Percentiles rank a stretch among this genome's conserved stretches.
Evolutionary conservation across 139 green algal genomes (phyloP).

Genomic region (Axilococcus clingmanii): DNA sequence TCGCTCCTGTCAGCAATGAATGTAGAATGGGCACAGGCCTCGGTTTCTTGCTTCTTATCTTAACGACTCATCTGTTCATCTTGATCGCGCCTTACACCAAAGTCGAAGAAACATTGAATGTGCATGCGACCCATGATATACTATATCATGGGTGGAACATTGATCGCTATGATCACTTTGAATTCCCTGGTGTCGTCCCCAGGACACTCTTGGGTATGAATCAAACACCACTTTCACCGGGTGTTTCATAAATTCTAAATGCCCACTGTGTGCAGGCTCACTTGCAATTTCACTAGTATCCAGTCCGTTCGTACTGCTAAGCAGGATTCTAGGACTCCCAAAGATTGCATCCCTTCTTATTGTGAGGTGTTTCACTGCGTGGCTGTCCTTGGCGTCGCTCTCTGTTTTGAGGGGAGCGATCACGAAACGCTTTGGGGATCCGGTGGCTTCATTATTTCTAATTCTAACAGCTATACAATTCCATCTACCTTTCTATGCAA

Average conservation of each 20-base stretch:
- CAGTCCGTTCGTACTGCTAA: slow-evolving; percentile 1
- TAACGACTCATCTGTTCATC: too few relatives aligned
- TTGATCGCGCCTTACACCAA: slow-evolving; percentile 58
- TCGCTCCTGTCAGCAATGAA: too few relatives aligned
- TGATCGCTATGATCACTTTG: slow-evolving; percentile 56
- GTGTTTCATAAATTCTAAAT: too few relatives aligned
- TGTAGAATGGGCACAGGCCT: too few relatives aligned
- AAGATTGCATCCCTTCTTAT: background rate
- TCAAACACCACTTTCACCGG: too few relatives aligned
- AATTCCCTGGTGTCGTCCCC: slow-evolving; percentile 78
- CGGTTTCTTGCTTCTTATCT: too few relatives aligned
- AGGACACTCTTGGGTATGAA: slow-evolving; percentile 60
- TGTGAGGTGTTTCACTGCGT: slow-evolving; percentile 2
- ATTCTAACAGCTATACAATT: slow-evolving; percentile 59
- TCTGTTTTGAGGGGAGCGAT: slow-evolving; percentile 3
- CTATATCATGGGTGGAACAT: slow-evolving; percentile 44
- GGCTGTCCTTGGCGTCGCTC: slow-evolving; percentile 19
- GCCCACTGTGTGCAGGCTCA: background rate
- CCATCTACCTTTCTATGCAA: slow-evolving; percentile 74
- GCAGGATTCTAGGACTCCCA: background rate
- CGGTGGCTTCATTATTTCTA: slow-evolving; percentile 16
- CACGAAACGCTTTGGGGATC: slow-evolving; percentile 3
- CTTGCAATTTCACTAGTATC: background rate
- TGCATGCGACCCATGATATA: slow-evolving; percentile 67
- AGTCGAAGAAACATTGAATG: slow-evolving; percentile 82